Conservation (phyloP, 2,329 filamentous ascomycete species). For the Claviceps lovelessii region DNA sequence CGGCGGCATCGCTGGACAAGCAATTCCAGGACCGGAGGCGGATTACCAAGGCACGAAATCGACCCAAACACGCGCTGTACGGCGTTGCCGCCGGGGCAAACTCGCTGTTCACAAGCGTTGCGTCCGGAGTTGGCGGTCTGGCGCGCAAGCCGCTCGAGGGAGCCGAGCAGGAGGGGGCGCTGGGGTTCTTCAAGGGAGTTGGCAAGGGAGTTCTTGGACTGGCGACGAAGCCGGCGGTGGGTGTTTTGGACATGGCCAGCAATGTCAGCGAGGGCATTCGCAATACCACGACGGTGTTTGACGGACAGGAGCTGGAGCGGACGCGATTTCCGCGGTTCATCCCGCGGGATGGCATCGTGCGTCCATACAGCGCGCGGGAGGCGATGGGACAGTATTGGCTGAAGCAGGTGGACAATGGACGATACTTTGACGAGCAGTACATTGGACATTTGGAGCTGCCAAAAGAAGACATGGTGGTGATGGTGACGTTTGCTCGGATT, state of each 20-base stretch:
- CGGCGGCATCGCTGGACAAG: slow-evolving; percentile 91
- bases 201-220: slow-evolving; percentile 88
- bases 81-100: slow-evolving; percentile 92
- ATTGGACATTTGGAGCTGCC: slow-evolving; percentile 91
- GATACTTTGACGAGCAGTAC: slow-evolving; percentile 95
- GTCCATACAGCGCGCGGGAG: slow-evolving; percentile 87
- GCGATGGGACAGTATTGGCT: slow-evolving; percentile 96
- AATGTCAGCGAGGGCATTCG: slow-evolving; percentile 95
- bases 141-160: slow-evolving; percentile 90
- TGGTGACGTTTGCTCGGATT: slow-evolving; percentile 79
- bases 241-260: slow-evolving; percentile 90
- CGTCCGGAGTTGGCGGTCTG: slow-evolving; percentile 84
- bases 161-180: slow-evolving; percentile 83
- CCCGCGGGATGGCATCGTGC: slow-evolving; percentile 79
- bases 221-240: slow-evolving; percentile 94
- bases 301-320: slow-evolving; percentile 84
- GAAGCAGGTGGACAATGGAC: slow-evolving; percentile 93
- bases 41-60: slow-evolving; percentile 82
- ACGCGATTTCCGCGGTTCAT: slow-evolving; percentile 90
- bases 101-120: slow-evolving; percentile 81
- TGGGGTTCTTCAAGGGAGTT: slow-evolving; percentile 94
- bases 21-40: slow-evolving; percentile 94
- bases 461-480: slow-evolving; percentile 73
- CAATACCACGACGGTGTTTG: slow-evolving; percentile 97
- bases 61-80: slow-evolving; percentile 93